phyloP scores from a whole-genome alignment of 2,329 filamentous ascomycete genomes.

The Aspergillus tamarii region DNA sequence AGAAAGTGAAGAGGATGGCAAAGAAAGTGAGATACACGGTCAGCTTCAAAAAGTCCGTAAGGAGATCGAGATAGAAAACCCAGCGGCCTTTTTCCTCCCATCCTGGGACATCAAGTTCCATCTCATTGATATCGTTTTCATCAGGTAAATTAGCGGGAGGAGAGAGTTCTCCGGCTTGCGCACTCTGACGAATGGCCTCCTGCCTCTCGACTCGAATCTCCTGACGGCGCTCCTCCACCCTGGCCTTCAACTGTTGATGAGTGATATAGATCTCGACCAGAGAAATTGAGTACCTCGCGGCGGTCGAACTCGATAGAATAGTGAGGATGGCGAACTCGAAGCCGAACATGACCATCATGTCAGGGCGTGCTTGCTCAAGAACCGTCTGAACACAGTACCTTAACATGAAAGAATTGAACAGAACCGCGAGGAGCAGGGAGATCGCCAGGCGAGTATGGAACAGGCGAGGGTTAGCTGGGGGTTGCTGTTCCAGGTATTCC shows the following conservation, averaged over 20 bases:
- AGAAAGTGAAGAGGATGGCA: constrained; percentile 87
- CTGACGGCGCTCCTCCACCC: constrained; percentile 68
- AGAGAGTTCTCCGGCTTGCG: constrained; percentile 40
- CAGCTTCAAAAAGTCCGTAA: constrained; percentile 88
- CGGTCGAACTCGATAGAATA: constrained; percentile 78
- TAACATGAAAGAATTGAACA: constrained; percentile 80
- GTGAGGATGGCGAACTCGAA: constrained; percentile 93
- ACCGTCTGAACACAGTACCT: constrained; percentile 81
- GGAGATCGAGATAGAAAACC: constrained; percentile 83
- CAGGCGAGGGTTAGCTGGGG: constrained; percentile 80
- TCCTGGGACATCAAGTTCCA: constrained; percentile 91
- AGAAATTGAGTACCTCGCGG: constrained; percentile 75
- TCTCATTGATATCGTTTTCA: constrained; percentile 82
- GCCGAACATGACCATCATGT: constrained; percentile 99
- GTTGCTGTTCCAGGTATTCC: constrained; percentile 93
- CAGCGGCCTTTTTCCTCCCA: constrained; percentile 97
- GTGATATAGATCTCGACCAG: constrained; percentile 77
- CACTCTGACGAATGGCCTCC: constrained; percentile 47
- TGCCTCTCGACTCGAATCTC: constrained; percentile 64
- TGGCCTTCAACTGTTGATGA: constrained; percentile 70
- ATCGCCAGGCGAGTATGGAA: constrained; percentile 83
- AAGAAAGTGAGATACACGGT: constrained; percentile 91
- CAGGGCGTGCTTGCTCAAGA: constrained; percentile 82
- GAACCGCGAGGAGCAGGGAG: constrained; percentile 76
- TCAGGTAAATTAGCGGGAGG: constrained; percentile 55